Evolutionary conservation across 2,329 filamentous ascomycete species (phyloP), one percentile per base, ranked within the genome.

Genomic region (Colletotrichum tabaci): DNA sequence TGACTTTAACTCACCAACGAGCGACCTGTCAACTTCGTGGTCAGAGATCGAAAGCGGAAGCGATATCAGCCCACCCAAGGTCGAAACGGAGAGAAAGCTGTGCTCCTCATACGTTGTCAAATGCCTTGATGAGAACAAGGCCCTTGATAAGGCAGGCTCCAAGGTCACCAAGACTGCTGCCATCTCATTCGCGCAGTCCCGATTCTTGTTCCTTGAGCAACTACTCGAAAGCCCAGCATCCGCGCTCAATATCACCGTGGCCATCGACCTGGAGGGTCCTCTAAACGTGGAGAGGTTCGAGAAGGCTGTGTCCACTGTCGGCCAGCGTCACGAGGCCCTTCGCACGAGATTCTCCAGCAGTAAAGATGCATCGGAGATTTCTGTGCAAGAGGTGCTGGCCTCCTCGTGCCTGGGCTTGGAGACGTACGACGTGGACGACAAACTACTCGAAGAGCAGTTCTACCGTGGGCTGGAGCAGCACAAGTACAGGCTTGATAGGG

Each of bases 171-270:
- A 16, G 40, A 44, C 12, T 9, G 23, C 26, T 1, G 35, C 61
- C 2, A 80, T 85, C 66, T 84, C 84, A 3, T 78, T 78, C 16
- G 79, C 75, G 7, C 84, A 86, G 73, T 77, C 79, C 0, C 75
- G 82, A 0, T 83, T 86, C 72, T 87, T 82, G 82, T 83, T 84
- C 68, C 64, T 82, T 1, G 67, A 72, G 3, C 67, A 76, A 10
- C 77, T 76, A 1, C 26, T 84, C 1, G 67, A 83, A 7, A 80
- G 86, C 47, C 40, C 15, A 12, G 76, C 76, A 9, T 82, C 80
- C 0, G 80, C 81, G 2, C 82, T 80, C 69, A 87, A 87, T 71
- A 76, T 82, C 40, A 79, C 82, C 3, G 69, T 79, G 1, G 74
- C 61, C 0, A 76, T 79, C 57, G 67, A 77, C 2, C 49, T 86